These are phyloP conservation scores for cucumber (Cucumis sativus) DNA, from an alignment of 306 rosid species.

Conservation along the genomic window Cucumber_9930_V3 NC_026660.2:748501-749000, in stretches of 20 bases:
- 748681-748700: conserved; percentile 41
- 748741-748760: conserved; percentile 54
- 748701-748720: conserved; percentile 44
- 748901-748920: conserved; percentile 6
- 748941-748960: conserved; percentile 32
- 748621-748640: conserved; percentile 65
- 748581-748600: conserved; percentile 49
- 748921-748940: conserved; percentile 42
- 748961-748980: conserved; percentile 25
- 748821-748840: conserved; percentile 46
- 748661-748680: conserved; percentile 51
- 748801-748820: conserved; percentile 85
- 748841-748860: conserved; percentile 13
- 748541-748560: conserved; percentile 77
- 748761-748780: conserved; percentile 72
- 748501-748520: conserved; percentile 55
- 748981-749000: conserved; percentile 1
- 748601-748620: conserved; percentile 46
- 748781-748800: conserved; percentile 66
- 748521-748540: conserved; percentile 36
- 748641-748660: conserved; percentile 53
- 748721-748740: conserved; percentile 74
- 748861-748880: conserved; percentile 11
- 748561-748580: conserved; percentile 56
- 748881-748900: conserved; percentile 23